Evolutionary conservation across 2,329 filamentous ascomycete species (phyloP), one percentile per base, ranked within the genome.

Genomic region (Lomentospora prolificans): DNA sequence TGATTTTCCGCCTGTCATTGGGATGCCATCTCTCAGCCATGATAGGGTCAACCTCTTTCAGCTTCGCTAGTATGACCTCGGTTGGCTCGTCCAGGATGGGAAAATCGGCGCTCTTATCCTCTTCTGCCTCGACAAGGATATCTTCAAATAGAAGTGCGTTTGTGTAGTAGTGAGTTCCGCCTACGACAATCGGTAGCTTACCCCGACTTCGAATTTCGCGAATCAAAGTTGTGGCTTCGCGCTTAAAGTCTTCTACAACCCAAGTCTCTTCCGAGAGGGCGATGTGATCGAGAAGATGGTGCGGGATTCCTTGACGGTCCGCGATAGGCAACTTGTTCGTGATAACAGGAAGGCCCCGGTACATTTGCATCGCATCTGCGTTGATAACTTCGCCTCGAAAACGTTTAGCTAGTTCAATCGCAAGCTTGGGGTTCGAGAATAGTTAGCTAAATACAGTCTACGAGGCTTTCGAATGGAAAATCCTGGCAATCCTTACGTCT

Each of bases 341-440:
- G 62, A 97, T 92, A 60, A 97, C 86, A 4, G 94, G 90, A 46
- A 99, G 75, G 2, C 94, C 94, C 55, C 81, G 80, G 69, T 99
- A 99, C 72, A 99, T 84, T 68, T 99, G 94, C 90, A 99, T 96
- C 39, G 94, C 94, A 75, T 99, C 94, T 50, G 89, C 89, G 67
- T 99, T 99, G 72, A 99, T 90, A 54, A 99, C 81, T 70, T 99
- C 94, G 65, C 95, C 94, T 69, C 94, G 85, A 70, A 90, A 91
- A 22, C 79, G 82, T 44, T 78, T 78, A 1, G 95, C 94, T 53
- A 99, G 73, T 60, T 96, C 89, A 41, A 99, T 86, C 7, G 94
- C 94, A 61, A 96, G 80, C 90, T 96, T 50, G 19, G 25, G n/a
- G 51, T 9, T 33, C 24, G 36, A n/a, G 7, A 48, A 31, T 9